Evolutionary conservation across 2,329 filamentous ascomycete genomes (phyloP), one percentile per base, ranked within the genome.

Genomic region (Penicillium sclerotigenum): DNA sequence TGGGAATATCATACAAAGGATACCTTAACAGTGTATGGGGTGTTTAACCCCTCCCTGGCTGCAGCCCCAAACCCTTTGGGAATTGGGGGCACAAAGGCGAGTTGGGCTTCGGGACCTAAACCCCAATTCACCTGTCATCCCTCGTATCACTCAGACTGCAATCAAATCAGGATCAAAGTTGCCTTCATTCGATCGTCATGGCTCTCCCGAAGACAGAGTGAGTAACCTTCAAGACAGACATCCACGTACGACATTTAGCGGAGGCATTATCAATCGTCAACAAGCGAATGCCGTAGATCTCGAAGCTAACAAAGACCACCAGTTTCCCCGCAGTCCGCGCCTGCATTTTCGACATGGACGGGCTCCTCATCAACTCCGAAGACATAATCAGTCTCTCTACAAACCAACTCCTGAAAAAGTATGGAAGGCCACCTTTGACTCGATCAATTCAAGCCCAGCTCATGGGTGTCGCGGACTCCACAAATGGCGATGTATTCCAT

Each of bases 331-430:
- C 63, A 34, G 58, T 71, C 28, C 65, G 70, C 22, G 70, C 70
- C 43, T 71, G 67, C 57, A 72, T 73, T 45, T 73, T 73, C 41
- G 70, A 73, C 58, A 60, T 73, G 56, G 71, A 73, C 46, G 70
- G 71, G 3, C 64, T 70, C 7, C 68, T 73, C 46, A 66, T 72
- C 56, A 69, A 72, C 49, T 66, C 70, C 31, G 71, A 73, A 59
- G 70, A 72, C 57, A 68, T 68, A 29, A 66, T 70, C 29, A 65
- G 64, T 26, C 41, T 45, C 14, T 59, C 57, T n/a, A 60, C 41
- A 1, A 65, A 66, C 40, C 2, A 59, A 11, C 34, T 66, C 6
- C 64, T 66, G 3, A 16, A 56, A 46, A 63, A 63, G n/a, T 63
- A 68, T 20, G 47, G 46, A 9, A 54, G 58, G 7, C 64, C 66